These are phyloP conservation scores for Oenanthe sinensis DNA, from an alignment of 129 eudicot genomes.

Conservation along the genomic window DNA sequence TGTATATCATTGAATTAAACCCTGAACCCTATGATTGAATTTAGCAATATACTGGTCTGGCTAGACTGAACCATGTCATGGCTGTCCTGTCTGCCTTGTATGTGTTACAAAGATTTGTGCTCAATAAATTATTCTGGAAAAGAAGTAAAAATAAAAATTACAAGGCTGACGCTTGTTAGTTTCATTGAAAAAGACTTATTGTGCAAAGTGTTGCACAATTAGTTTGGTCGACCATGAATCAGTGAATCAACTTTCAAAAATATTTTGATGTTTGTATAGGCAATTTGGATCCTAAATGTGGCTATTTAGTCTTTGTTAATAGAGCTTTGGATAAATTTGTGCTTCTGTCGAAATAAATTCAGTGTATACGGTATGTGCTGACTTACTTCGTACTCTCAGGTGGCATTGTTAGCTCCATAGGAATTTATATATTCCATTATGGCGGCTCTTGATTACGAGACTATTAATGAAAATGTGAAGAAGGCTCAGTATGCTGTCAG, in stretches of 20 bases:
- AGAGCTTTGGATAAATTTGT: not conserved
- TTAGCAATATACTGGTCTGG: not conserved
- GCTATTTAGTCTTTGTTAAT: not conserved
- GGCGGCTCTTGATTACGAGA: constrained; percentile 76
- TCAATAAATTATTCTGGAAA: too few relatives aligned
- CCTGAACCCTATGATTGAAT: not conserved
- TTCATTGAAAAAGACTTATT: not conserved
- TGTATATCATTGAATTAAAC: not conserved
- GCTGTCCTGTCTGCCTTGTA: not conserved
- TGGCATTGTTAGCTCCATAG: constrained; percentile 3
- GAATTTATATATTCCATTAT: constrained; percentile 29
- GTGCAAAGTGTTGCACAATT: not conserved
- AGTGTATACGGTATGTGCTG: constrained; percentile 7
- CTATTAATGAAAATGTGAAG: constrained; percentile 91
- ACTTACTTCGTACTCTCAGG: constrained; percentile 5
- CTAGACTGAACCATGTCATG: not conserved
- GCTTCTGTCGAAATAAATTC: not conserved
- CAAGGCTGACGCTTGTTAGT: not conserved
- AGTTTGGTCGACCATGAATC: not conserved
- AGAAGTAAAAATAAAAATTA: too few relatives aligned
- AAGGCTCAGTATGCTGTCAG: constrained; percentile 97
- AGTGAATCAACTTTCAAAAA: not conserved
- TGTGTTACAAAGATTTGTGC: not conserved
- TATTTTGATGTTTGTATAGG: not conserved
- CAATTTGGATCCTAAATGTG: not conserved